Evolutionary conservation across 352 stramenopile species (phyloP), one percentile per base, ranked within the genome.

Genomic region (Pythium dissimile): DNA sequence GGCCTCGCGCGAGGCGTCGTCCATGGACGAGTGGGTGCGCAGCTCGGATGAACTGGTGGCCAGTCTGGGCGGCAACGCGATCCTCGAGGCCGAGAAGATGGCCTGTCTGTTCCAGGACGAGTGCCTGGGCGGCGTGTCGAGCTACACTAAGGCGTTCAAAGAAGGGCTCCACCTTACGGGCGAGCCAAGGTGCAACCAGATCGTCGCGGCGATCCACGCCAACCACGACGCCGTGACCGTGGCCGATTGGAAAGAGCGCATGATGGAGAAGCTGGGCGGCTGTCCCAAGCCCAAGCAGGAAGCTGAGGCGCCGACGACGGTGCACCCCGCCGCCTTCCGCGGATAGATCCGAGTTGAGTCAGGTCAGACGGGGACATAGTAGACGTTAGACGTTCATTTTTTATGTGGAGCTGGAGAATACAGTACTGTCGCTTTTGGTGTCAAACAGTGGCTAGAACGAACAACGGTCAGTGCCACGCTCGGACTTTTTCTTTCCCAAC

Each of bases 31-130:
- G 20, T 66, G 58, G 58, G 23, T 59, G 38, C 55, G 41, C n/a
- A 38, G 3, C 13, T 43, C 58, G 11, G 58, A 60, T 28, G 38
- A 60, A 21, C 13, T 39, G 26, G 50, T 54, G 24, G 48, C 53
- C 21, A 24, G 37, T 18, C 44, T 28, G 3, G 58, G 58, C 26
- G 58, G 42, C 26, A 45, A 66, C 58, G 49, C 49, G 13, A 23
- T 66, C 23, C 20, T 34, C 12, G 49, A 66, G 43, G 49, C 50
- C 35, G 58, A 66, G 44, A 50, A 60, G 59, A 69, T 64, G 61
- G 11, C 45, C 20, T 69, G 61, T 28, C 38, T 68, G n/a, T 62
- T 64, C 44, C 45, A 62, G n/a, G 59, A 68, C 39, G 61, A 68
- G 48, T 68, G 61, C 46, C 53, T 68, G 4, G 61, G 61, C 26